Evolutionary conservation across 495 filamentous ascomycete species (phyloP), one percentile per base, ranked within the genome.

Genomic region (Aspergillus olivimuriae): DNA sequence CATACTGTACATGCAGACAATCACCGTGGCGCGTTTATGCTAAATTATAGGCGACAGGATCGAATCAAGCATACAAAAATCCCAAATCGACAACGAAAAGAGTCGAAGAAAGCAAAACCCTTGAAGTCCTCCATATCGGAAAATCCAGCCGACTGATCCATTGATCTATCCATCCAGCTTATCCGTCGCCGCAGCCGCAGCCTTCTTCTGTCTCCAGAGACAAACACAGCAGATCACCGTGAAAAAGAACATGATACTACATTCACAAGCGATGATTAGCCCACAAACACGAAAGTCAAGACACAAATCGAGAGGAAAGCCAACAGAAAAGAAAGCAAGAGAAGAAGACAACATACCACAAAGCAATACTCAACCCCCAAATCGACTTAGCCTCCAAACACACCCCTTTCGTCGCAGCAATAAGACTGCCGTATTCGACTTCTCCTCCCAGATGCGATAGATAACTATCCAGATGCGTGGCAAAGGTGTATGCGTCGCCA

Each of bases 381-480:
- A 90, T 81, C 9, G 84, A 78, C 72, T 95, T 95, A 63, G 84
- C 83, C 73, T 92, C 81, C 51, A 77, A 79, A 69, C 91, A 95
- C 45, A 86, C 84, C 12, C 75, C 60, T 67, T 81, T 81, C 41
- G 75, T 83, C 10, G 73, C 70, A 21, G 80, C 72, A 50, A 86
- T 74, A 80, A 80, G 84, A 47, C 72, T 58, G 49, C 50, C 52
- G 56, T 83, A 81, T 17, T 73, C 68, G 18, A 84, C 61, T 20
- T 42, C 53, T 8, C 70, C 68, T 10, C 57, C 66, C n/a, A 71
- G 48, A 31, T 60, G 52, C 1, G 61, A 51, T 17, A 75, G 38
- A 19, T 63, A 69, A 26, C 53, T 62, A 14, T 58, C 65, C 15
- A 77, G 47, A n/a, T 63, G 57, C 16, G 62, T 62, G 4, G 69